Base-by-base conservation (phyloP, 169 alveolate genomes). In the Eimeria acervulina region DNA sequence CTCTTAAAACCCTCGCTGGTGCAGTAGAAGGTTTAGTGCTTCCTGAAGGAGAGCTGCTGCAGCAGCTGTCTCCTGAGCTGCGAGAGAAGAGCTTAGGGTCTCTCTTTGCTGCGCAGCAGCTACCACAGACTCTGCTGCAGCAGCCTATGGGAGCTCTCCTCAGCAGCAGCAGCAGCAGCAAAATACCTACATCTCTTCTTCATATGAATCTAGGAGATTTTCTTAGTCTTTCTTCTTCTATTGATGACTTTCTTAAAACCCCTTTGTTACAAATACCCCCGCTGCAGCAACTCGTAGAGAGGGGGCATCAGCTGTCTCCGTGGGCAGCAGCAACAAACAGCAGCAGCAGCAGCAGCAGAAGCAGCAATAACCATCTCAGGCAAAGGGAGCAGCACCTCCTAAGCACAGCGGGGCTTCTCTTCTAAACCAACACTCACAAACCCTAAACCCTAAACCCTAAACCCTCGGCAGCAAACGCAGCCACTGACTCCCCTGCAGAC, bases 261-360 rank as follows among this genome's bases (percentile, higher is more conserved):
- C 80, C 80, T n/a, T 19, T 68, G 13, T 10, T 33, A 8, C 44
- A 68, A 15, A 28, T 68, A n/a, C 80, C 80, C 21, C n/a, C 80
- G 80, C 36, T 68, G 80, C 80, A 68, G 80, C 80, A 68, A 40
- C 80, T 68, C 44, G 42, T 68, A 8, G 36, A 15, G 3, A 68
- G 80, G 66, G 26, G 26, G 26, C 66, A 19, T 19, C 80, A 5
- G 44, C 15, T 23, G 5, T n/a, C 80, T 68, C 42, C 42, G 8
- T 68, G 10, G 80, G 40, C 44, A 7, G n/a, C 31, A 23, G n/a
- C 8, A 17, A 6, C 42, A 68, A n/a, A 33, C 80, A 68, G 80
- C 80, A 68, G 42, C 80, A 68, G 80, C 80, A 68, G 80, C 80
- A 68, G 80, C 80, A 68, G 80, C 80, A 68, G 80, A 36, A 68